A percentile compares a stretch with the other conserved stretches of the same genome.
Evolutionary conservation across 129 eudicot species (phyloP).

Genomic region (Flaveria brownii): DNA sequence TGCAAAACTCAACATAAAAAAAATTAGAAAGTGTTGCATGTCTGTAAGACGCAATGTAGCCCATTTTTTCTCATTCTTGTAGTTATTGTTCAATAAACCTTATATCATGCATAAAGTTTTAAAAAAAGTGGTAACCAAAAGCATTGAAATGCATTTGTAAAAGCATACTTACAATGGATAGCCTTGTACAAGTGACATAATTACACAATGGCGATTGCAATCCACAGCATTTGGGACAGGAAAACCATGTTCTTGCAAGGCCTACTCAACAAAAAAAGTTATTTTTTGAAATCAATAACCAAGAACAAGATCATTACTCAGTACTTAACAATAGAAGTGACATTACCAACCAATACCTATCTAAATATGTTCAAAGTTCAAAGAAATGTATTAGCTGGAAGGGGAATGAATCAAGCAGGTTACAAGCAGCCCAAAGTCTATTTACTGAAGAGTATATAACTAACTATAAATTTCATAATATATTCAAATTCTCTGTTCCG

Average conservation of each 20-base stretch:
- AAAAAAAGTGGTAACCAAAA: not conserved
- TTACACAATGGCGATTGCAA: constrained; percentile 93
- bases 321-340: not conserved
- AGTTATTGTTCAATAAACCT: not conserved
- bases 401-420: too few relatives aligned
- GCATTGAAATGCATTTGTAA: not conserved
- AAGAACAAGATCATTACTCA: not conserved
- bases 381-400: too few relatives aligned
- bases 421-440: too few relatives aligned
- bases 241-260: constrained; percentile 89
- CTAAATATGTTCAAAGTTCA: not conserved
- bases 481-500: too few relatives aligned
- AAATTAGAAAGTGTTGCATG: not conserved
- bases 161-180: constrained; percentile 75
- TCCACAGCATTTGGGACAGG: constrained; percentile 96
- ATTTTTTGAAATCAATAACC: not conserved
- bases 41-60: too few relatives aligned
- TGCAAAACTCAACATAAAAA: not conserved
- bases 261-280: constrained; percentile 41
- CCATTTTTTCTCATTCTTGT: not conserved
- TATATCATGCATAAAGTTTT: too few relatives aligned
- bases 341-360: not conserved
- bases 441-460: not conserved
- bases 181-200: too few relatives aligned
- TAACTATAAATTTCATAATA: too few relatives aligned